These are phyloP conservation scores for Fusarium buxicola DNA, from an alignment of 2,329 filamentous ascomycete genomes.

Conservation along the genomic window DNA sequence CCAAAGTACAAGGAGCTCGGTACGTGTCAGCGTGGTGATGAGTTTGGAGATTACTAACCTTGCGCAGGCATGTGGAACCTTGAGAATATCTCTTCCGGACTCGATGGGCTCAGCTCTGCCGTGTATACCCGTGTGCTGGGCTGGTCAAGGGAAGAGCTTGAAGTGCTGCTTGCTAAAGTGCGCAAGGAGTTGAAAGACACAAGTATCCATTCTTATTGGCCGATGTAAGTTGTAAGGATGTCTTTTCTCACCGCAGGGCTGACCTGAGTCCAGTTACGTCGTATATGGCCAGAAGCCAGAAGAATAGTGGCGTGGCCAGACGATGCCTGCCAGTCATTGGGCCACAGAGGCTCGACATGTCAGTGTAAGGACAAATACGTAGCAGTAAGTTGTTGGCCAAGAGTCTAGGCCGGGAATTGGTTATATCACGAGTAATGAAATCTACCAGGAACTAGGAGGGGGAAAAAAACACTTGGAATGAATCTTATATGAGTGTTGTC, in stretches of 20 bases:
- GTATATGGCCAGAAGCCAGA: constrained; percentile 26
- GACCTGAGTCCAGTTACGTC: constrained; percentile 9
- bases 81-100: constrained; percentile 34
- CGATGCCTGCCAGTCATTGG: too few relatives aligned
- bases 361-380: too few relatives aligned
- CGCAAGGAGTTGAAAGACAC: constrained; percentile 43
- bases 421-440: too few relatives aligned
- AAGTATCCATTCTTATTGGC: constrained; percentile 45
- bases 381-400: too few relatives aligned
- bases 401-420: too few relatives aligned
- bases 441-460: too few relatives aligned
- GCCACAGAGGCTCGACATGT: too few relatives aligned
- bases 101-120: constrained; percentile 47
- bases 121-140: constrained; percentile 45
- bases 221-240: constrained; percentile 36
- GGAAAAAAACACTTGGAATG: too few relatives aligned
- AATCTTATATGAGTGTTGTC: too few relatives aligned
- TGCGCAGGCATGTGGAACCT: constrained; percentile 46
- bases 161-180: constrained; percentile 42
- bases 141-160: constrained; percentile 44
- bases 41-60: not conserved
- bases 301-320: not conserved
- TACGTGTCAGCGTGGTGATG: not conserved
- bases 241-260: fast-evolving
- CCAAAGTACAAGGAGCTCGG: constrained; percentile 60